Evolutionary conservation across 2,329 filamentous ascomycete genomes (phyloP), one percentile per base, ranked within the genome.

Genomic region (Diatrype stigma): DNA sequence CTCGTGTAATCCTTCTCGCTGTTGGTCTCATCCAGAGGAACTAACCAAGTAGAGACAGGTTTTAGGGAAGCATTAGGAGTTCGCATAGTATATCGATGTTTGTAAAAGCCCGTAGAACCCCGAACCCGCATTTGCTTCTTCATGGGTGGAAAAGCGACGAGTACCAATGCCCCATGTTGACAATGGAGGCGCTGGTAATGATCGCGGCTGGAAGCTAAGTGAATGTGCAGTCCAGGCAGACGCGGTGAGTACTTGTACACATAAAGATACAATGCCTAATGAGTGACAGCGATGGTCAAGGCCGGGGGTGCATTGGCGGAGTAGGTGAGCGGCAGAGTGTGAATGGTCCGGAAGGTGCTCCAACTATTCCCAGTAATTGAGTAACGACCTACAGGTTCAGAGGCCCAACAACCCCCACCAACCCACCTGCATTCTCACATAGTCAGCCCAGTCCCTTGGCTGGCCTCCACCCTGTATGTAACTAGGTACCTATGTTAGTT

Each of bases 101-200:
- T 59, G 54, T 64, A 56, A 51, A 61, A 63, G 57, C 57, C 52
- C 53, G 57, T 58, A 28, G 57, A 54, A 52, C 57, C 56, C 44
- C 56, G 51, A 53, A 52, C 52, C 53, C 50, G 62, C 63, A 67
- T 67, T 55, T 53, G 42, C 53, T 51, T 44, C 6, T n/a, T 17
- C 16, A 37, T 37, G 34, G 16, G 49, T 28, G 4, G 16, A 46
- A n/a, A 51, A 53, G 37, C 48, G 35, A 49, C 48, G 53, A 47
- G 54, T 47, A 55, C 50, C 54, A 45, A 46, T 54, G 59, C 62
- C 60, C 65, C 65, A 67, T 67, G 57, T 50, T 58, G 53, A 51
- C 51, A 49, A 51, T 42, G 50, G 49, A 59, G 51, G 54, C 54
- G 47, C 52, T 35, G 32, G 37, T 19, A 28, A 47, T 22, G 47